Evolutionary conservation across 805 yeast genomes (phyloP), one percentile per base, ranked within the genome.

Genomic region (Brettanomyces anomalus): DNA sequence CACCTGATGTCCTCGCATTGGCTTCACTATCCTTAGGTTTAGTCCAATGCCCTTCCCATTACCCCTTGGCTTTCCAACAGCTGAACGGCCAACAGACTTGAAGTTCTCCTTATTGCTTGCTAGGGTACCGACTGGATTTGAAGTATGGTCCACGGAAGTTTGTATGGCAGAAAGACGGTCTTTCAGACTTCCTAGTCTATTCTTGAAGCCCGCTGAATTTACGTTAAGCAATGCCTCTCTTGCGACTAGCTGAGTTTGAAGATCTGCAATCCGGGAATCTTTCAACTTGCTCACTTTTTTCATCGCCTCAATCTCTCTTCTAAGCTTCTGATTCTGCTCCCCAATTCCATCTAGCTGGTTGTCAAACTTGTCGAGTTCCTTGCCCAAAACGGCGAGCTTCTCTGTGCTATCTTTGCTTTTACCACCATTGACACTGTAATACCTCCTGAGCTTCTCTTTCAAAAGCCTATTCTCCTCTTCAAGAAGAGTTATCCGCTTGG

Each of bases 261-360:
- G 63, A 26, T 72, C 68, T 42, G 67, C 66, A 39, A 83, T 81
- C 39, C 82, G 68, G 41, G 67, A 68, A 45, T 74, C 75, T 43
- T 86, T 70, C 15, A 76, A 62, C 16, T 74, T 79, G 26, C 81
- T 71, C 45, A 81, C 69, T 47, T 74, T 70, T 45, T 76, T 76
- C 33, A 77, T 66, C 4, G 77, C 65, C 21, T 66, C 65, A 16
- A 81, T 63, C 49, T 81, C 86, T 49, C 70, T 75, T 40, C 74
- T 67, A 30, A 83, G 60, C 40, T 72, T 65, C 26, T 68, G 61
- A 54, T 83, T 83, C 54, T 79, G 81, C n/a, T 67, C 58, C 46
- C 79, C 81, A 28, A 81, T 71, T 46, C 81, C 84, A 40, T 69
- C 69, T 43, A 82, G 68, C 43, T 79, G 79, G n/a, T 64, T 66